Evolutionary conservation across 2,329 filamentous ascomycete genomes (phyloP).

Genomic region (Diaporthe nobilis): DNA sequence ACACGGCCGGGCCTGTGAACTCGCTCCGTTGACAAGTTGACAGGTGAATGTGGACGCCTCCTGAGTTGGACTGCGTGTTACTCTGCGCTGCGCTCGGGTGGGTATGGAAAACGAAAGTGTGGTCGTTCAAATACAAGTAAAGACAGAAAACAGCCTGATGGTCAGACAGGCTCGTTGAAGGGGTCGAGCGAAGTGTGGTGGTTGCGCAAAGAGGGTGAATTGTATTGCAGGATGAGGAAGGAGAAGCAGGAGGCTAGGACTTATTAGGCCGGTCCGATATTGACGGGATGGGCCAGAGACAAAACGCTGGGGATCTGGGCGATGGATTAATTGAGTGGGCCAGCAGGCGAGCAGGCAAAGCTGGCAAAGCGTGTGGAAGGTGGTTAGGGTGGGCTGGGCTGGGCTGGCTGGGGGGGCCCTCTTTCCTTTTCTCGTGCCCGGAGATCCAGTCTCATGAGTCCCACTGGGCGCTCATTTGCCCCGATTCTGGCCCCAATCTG

Average conservation of each 20-base stretch:
- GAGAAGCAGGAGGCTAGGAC: conserved; percentile 22
- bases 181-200: background rate
- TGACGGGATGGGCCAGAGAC: conserved; percentile 22
- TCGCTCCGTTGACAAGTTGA: background rate
- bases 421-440: conserved; percentile 19
- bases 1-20: background rate
- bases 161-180: conserved; percentile 17
- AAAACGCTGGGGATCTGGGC: conserved; percentile 30
- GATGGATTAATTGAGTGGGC: conserved; percentile 22
- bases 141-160: conserved; percentile 13
- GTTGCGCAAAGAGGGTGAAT: conserved; percentile 1
- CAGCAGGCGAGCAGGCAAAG: background rate
- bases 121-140: conserved; percentile 24
- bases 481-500: conserved; percentile 19
- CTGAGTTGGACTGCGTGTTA: conserved; percentile 7
- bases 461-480: conserved; percentile 23
- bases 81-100: background rate
- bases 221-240: conserved; percentile 1
- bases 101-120: conserved; percentile 5
- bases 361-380: conserved; percentile 11
- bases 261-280: conserved; percentile 32
- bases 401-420: conserved; percentile 20
- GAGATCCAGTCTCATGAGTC: conserved; percentile 13
- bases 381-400: conserved; percentile 27
- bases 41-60: background rate